Evolutionary conservation across 352 stramenopile genomes (phyloP), one percentile per base, ranked within the genome.

Genomic region (Pythium diclinum): DNA sequence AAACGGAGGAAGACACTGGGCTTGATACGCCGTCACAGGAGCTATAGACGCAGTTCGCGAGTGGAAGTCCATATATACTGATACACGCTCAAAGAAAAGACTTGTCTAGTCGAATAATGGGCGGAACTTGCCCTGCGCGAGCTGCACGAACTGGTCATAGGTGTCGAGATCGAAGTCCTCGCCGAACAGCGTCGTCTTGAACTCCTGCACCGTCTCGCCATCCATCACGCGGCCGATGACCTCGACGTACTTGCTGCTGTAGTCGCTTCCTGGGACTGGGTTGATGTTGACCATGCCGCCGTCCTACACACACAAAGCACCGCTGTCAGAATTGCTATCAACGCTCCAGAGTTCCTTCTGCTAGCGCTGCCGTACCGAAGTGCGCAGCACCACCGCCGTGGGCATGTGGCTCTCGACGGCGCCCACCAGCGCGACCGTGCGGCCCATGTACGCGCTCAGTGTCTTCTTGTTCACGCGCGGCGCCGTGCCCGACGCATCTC

Each of bases 401-500:
- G 78, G 84, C 72, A 74, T 81, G 71, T 91, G 80, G 65, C 79
- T 91, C 67, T 92, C 79, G 16, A 95, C 79, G 23, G 75, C 72
- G 3, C 84, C 86, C 6, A 95, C 86, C 6, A 95, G 77, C 53
- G 86, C 77, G 9, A 95, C 86, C 0, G 83, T 91, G 59, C 82
- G 76, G 23, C 83, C 81, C 25, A 88, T 56, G 62, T 89, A 91
- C 9, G 69, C 69, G 44, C 69, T 63, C 69, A 95, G 76, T 1
- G 73, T 77, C 69, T 83, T 82, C 74, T 92, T 92, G 75, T 95
- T 95, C 56, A 95, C 84, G 64, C 86, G 86, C 64, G 86, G 82
- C 62, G 84, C 85, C 42, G 86, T 92, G 53, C 77, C 81, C 58
- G 71, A 74, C 16, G 60, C 28, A 36, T 83, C 76, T 40, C 70